phyloP scores from a whole-genome alignment of 164 flowering plant genomes.

The Vitis amurensis region DNA sequence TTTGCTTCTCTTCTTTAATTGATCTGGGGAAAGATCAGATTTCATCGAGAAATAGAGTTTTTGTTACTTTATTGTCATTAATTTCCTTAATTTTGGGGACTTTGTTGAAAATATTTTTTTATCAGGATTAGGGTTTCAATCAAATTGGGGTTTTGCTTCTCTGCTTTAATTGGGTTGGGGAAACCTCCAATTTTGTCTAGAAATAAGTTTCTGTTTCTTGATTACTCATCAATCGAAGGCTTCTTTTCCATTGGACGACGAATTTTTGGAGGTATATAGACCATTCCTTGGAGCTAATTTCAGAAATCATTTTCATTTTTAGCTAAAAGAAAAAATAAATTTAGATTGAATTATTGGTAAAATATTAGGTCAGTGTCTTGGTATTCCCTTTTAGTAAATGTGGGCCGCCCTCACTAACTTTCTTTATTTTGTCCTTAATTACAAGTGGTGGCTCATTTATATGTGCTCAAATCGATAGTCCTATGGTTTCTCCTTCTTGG shows the following conservation, averaged over 20 bases:
- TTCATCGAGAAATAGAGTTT: background rate
- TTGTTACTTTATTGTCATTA: background rate
- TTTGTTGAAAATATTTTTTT: no score
- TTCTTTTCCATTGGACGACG: background rate
- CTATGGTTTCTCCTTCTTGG: background rate
- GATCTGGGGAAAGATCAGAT: conserved; percentile 5
- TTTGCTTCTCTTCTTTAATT: conserved; percentile 13
- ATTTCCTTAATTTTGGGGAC: background rate
- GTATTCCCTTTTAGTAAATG: no score
- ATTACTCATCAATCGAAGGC: no score
- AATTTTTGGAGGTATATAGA: conserved; percentile 20
- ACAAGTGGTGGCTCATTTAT: background rate
- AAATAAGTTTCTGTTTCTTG: no score
- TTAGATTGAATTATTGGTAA: no score
- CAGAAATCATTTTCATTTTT: no score
- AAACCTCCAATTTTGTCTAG: no score
- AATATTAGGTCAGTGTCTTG: no score
- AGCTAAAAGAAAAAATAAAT: no score
- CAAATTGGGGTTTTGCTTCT: background rate
- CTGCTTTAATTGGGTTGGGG: no score
- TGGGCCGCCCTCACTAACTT: background rate
- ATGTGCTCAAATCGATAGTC: background rate
- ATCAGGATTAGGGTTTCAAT: background rate
- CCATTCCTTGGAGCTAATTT: no score
- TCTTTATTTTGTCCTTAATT: background rate